These are phyloP conservation scores for Elsinoe necatrix DNA, from an alignment of 2,329 filamentous ascomycete genomes.

Conservation along the genomic window DNA sequence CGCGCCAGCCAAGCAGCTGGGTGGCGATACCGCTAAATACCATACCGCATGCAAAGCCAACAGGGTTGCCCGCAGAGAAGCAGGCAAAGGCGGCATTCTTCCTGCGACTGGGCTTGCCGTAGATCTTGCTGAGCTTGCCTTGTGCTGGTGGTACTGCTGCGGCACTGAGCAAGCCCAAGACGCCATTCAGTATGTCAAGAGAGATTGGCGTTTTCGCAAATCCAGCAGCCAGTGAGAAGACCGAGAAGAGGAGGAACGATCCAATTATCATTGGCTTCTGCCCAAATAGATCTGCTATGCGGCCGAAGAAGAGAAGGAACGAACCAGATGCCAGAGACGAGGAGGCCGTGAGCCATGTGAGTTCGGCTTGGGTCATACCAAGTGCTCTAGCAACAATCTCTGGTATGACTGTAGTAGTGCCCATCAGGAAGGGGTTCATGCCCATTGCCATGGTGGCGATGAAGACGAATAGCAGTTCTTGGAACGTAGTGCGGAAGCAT, in stretches of 20 bases:
- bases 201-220: constrained; percentile 52
- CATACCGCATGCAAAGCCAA: constrained; percentile 50
- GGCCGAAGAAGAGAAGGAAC: constrained; percentile 58
- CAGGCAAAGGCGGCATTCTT: constrained; percentile 59
- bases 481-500: constrained; percentile 54
- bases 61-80: constrained; percentile 50
- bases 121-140: constrained; percentile 55
- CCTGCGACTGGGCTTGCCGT: constrained; percentile 51
- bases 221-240: constrained; percentile 50
- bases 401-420: constrained; percentile 54
- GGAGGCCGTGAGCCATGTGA: constrained; percentile 60
- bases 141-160: constrained; percentile 57
- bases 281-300: constrained; percentile 58
- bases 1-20: constrained; percentile 54
- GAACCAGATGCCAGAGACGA: constrained; percentile 54
- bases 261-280: constrained; percentile 52
- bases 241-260: constrained; percentile 51
- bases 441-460: constrained; percentile 60
- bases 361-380: constrained; percentile 55
- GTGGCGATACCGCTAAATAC: constrained; percentile 56
- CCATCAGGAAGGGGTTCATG: constrained; percentile 52
- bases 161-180: constrained; percentile 57
- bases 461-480: constrained; percentile 57
- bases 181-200: constrained; percentile 54
- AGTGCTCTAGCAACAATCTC: constrained; percentile 52